phyloP scores from a whole-genome alignment of 129 eudicot genomes.

The Helianthus annuus region HanXRQr2.0-SUNRISE NC_035449.2:191027205-191027704 shows the following conservation, averaged over 20 bases:
- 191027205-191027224: too few species aligned
- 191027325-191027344: too few species aligned
- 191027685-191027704: conserved; percentile 43
- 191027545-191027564: conserved; percentile 44
- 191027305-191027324: conserved; percentile 1
- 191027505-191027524: conserved; percentile 49
- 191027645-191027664: conserved; percentile 16
- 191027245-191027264: too few species aligned
- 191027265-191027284: too few species aligned
- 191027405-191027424: not conserved
- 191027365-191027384: too few species aligned
- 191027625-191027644: conserved; percentile 30
- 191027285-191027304: too few species aligned
- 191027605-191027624: conserved; percentile 8
- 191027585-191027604: conserved; percentile 13
- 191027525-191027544: conserved; percentile 27
- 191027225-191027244: too few species aligned
- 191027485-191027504: conserved; percentile 45
- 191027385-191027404: too few species aligned
- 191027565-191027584: conserved; percentile 28
- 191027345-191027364: too few species aligned
- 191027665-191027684: conserved; percentile 25
- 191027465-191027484: conserved; percentile 95
- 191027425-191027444: not conserved
- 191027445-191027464: conserved; percentile 94